phyloP scores from a whole-genome alignment of 371 early-diverging fungal species.

The Coelomomyces lativittatus region DNA sequence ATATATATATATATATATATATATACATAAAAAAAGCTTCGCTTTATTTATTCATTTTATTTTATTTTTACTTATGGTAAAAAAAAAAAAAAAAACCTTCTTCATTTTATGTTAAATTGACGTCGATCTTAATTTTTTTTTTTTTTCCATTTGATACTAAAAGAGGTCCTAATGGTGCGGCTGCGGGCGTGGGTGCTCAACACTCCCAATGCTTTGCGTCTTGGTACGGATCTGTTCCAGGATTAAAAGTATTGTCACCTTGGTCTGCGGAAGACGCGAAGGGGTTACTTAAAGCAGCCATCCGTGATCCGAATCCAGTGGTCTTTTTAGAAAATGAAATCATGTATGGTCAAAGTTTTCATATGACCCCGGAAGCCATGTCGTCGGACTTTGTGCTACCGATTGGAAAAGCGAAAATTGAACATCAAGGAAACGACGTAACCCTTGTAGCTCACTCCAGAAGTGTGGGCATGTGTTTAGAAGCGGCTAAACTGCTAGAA shows the following conservation, averaged over 20 bases:
- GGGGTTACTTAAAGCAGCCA: slow-evolving; percentile 85
- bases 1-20: too few species aligned
- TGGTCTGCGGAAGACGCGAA: slow-evolving; percentile 95
- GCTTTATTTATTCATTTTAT: too few species aligned
- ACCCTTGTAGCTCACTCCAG: slow-evolving; percentile 92
- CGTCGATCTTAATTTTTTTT: not conserved
- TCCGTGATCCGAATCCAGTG: slow-evolving; percentile 97
- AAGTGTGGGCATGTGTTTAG: slow-evolving; percentile 68
- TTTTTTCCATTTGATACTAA: not conserved
- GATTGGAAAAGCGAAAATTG: slow-evolving; percentile 93
- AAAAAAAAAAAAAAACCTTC: not conserved
- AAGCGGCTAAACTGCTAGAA: slow-evolving; percentile 74
- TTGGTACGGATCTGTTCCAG: slow-evolving; percentile 95
- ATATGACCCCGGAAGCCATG: slow-evolving; percentile 61
- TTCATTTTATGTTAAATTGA: not conserved
- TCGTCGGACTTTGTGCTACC: slow-evolving; percentile 73
- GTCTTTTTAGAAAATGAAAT: slow-evolving; percentile 96
- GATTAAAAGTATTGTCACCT: slow-evolving; percentile 96
- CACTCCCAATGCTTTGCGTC: slow-evolving; percentile 98
- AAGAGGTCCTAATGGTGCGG: slow-evolving; percentile 93
- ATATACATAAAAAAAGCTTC: too few species aligned
- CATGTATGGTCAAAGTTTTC: slow-evolving; percentile 83
- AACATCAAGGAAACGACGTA: slow-evolving; percentile 72
- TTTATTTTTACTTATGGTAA: too few species aligned
- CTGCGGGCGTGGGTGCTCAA: slow-evolving; percentile 97